A percentile compares a stretch with the other conserved stretches of the same genome.
phyloP scores from a whole-genome alignment of 805 yeast genomes.

The Candida vaughaniae region DNA sequence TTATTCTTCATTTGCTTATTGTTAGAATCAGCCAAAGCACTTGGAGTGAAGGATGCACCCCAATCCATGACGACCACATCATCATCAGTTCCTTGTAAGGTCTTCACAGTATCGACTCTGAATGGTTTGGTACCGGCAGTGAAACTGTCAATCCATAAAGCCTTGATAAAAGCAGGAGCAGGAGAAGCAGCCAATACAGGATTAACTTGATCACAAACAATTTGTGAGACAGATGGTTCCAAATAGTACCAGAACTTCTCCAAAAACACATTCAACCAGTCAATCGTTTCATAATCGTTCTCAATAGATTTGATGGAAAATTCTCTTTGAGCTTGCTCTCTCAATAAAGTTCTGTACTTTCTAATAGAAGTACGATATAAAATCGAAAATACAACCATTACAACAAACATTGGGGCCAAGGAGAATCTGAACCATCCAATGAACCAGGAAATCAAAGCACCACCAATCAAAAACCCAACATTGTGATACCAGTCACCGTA shows the following conservation, averaged over 20 bases:
- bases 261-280: constrained; percentile 88
- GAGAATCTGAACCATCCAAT: constrained; percentile 77
- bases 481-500: constrained; percentile 98
- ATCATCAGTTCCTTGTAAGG: constrained; percentile 83
- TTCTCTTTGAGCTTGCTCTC: constrained; percentile 85
- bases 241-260: constrained; percentile 89
- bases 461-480: constrained; percentile 65
- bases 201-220: constrained; percentile 82
- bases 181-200: constrained; percentile 77
- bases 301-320: constrained; percentile 78
- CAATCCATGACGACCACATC: constrained; percentile 98
- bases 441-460: constrained; percentile 72
- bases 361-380: constrained; percentile 83
- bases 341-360: constrained; percentile 67
- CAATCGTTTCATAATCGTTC: constrained; percentile 88
- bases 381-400: constrained; percentile 59
- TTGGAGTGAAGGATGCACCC: constrained; percentile 92
- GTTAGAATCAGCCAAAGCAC: constrained; percentile 78
- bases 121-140: constrained; percentile 97
- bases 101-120: constrained; percentile 84
- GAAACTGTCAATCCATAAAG: constrained; percentile 81
- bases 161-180: constrained; percentile 77
- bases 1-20: constrained; percentile 80
- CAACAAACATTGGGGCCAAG: constrained; percentile 75
- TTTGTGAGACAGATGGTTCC: constrained; percentile 86